phyloP scores from a whole-genome alignment of 2,329 filamentous ascomycete genomes.

The Pyrenochaeta sp. region DNA sequence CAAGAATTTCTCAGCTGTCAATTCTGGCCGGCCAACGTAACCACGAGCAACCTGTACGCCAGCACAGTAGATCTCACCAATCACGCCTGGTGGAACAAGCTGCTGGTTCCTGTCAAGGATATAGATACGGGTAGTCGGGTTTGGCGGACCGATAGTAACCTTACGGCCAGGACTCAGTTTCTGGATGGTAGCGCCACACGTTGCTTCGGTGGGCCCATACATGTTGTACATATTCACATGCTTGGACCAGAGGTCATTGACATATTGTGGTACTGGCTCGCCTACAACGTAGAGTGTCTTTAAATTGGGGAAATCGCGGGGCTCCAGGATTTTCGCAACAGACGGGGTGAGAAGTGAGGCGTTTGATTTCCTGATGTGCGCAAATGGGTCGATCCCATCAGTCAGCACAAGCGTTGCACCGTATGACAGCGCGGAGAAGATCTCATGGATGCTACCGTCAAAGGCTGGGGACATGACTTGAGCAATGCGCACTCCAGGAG shows the following conservation, averaged over 20 bases:
- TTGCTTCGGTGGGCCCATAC: slow-evolving; percentile 57
- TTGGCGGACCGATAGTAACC: slow-evolving; percentile 52
- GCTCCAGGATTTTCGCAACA: slow-evolving; percentile 43
- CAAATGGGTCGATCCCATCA: slow-evolving; percentile 34
- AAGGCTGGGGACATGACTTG: slow-evolving; percentile 57
- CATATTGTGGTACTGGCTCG: slow-evolving; percentile 47
- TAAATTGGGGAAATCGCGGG: slow-evolving; percentile 42
- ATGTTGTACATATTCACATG: slow-evolving; percentile 49
- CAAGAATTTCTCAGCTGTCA: slow-evolving; percentile 42
- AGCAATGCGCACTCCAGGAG: slow-evolving; percentile 45
- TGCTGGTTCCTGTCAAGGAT: slow-evolving; percentile 50
- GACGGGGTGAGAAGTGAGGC: slow-evolving; percentile 53
- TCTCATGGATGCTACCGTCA: slow-evolving; percentile 56
- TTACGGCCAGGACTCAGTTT: slow-evolving; percentile 24
- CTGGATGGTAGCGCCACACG: slow-evolving; percentile 50
- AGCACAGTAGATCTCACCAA: slow-evolving; percentile 55
- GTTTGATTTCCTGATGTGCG: slow-evolving; percentile 39
- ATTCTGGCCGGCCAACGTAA: slow-evolving; percentile 49
- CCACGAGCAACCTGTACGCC: slow-evolving; percentile 56
- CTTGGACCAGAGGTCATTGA: slow-evolving; percentile 46
- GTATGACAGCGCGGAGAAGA: slow-evolving; percentile 52
- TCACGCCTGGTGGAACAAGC: slow-evolving; percentile 43
- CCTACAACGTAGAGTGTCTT: slow-evolving; percentile 51
- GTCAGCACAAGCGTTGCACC: slow-evolving; percentile 52
- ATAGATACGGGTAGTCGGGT: slow-evolving; percentile 50